These are phyloP conservation scores for Stachybotrys echinatus DNA, from an alignment of 2,329 filamentous ascomycete genomes.

Conservation along the genomic window DNA sequence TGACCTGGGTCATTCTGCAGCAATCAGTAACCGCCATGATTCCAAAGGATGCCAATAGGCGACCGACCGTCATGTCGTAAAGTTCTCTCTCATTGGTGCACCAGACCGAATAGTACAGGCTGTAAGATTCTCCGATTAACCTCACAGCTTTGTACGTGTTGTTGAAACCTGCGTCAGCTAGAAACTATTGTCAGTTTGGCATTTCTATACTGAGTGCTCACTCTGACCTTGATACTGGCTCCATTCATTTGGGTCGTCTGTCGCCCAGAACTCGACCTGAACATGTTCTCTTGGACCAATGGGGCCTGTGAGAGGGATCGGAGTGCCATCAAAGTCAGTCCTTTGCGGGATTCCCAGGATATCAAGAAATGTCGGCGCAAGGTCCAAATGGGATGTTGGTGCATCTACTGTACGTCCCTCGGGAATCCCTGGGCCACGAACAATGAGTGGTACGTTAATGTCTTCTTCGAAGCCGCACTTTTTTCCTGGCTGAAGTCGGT, in stretches of 20 bases:
- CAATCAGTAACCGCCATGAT: not conserved
- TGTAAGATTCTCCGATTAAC: conserved; percentile 39
- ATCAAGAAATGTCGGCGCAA: conserved; percentile 47
- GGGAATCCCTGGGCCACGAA: conserved; percentile 42
- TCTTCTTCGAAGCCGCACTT: conserved; percentile 46
- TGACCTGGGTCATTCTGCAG: not conserved
- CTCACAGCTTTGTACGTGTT: conserved; percentile 51
- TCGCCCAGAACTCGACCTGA: conserved; percentile 46
- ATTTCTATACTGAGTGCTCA: too few species aligned
- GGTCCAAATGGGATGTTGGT: conserved; percentile 26
- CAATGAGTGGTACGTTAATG: conserved; percentile 45
- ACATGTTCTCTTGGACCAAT: conserved; percentile 36
- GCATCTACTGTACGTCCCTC: conserved; percentile 13
- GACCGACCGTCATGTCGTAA: conserved; percentile 45
- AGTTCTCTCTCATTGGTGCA: conserved; percentile 42
- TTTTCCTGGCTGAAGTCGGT: conserved; percentile 47
- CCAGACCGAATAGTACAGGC: conserved; percentile 51
- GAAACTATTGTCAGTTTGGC: too few species aligned
- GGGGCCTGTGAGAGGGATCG: conserved; percentile 30
- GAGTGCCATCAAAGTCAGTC: conserved; percentile 45
- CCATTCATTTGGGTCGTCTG: not conserved
- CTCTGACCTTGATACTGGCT: too few species aligned
- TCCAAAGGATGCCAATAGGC: not conserved
- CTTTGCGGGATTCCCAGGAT: conserved; percentile 23
- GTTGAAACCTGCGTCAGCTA: conserved; percentile 9